A percentile compares a stretch with the other conserved stretches of the same genome.
Evolutionary conservation across 2,329 filamentous ascomycete species (phyloP).

Genomic region (Huntiella abstrusa): DNA sequence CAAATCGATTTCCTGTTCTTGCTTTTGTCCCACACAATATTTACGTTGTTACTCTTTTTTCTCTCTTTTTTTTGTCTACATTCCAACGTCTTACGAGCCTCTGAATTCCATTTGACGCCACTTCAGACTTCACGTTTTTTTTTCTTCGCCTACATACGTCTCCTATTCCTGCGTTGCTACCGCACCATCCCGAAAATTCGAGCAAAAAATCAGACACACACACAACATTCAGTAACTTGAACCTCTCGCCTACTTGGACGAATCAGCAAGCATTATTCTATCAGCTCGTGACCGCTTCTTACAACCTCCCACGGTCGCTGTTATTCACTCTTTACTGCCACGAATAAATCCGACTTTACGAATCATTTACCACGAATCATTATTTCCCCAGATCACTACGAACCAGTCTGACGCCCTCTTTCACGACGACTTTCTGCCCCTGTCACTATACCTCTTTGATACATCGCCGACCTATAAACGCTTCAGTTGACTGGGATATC

Average conservation of each 20-base stretch:
- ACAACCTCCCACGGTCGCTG: not conserved
- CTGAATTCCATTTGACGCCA: not conserved
- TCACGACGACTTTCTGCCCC: too few relatives aligned
- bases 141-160: not conserved
- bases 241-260: not conserved
- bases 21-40: constrained; percentile 2
- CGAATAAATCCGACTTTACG: too few relatives aligned
- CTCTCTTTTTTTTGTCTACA: not conserved
- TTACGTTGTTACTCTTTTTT: constrained; percentile 5
- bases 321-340: too few relatives aligned
- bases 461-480: too few relatives aligned
- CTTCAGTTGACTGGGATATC: too few relatives aligned
- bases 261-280: not conserved
- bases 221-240: not conserved
- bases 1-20: constrained; percentile 5
- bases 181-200: too few relatives aligned
- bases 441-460: too few relatives aligned
- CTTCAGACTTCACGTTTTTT: constrained; percentile 1
- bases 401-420: too few relatives aligned
- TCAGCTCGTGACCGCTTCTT: not conserved
- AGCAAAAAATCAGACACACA: not conserved
- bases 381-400: too few relatives aligned
- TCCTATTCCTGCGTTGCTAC: too few relatives aligned
- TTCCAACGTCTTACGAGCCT: constrained; percentile 4
- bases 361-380: too few relatives aligned